These are phyloP conservation scores for Nicotiana sylvestris DNA, from an alignment of 257 asterid genomes.

Conservation along the genomic window DNA sequence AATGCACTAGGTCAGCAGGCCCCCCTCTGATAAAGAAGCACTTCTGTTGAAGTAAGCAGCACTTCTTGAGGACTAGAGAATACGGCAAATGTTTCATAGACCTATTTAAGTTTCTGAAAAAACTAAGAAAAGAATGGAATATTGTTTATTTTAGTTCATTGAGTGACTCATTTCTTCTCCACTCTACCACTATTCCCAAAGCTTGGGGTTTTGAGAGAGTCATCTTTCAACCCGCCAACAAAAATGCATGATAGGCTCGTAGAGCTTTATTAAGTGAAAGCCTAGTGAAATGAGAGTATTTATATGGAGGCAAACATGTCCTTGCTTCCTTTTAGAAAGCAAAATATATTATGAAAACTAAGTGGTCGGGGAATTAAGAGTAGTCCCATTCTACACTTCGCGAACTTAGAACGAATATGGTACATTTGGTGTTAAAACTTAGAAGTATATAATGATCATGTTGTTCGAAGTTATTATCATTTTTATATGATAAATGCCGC, in stretches of 20 bases:
- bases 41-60: not conserved
- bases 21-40: no score
- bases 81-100: not conserved
- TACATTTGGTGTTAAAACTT: not conserved
- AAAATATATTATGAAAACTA: not conserved
- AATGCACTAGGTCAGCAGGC: no score
- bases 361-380: not conserved
- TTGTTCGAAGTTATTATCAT: not conserved
- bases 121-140: not conserved
- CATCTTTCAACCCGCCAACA: not conserved
- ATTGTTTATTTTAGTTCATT: not conserved
- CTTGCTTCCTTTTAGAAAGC: not conserved
- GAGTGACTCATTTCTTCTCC: not conserved
- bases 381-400: not conserved
- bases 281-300: not conserved
- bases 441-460: not conserved
- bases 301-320: not conserved
- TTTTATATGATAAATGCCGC: not conserved
- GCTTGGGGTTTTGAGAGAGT: not conserved
- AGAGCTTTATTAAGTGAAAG: not conserved
- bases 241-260: not conserved
- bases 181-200: not conserved
- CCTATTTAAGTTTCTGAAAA: not conserved
- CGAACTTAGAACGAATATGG: not conserved
- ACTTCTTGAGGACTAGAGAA: not conserved